Base-by-base conservation (phyloP, 2,329 filamentous ascomycete species). In the Colletotrichum tamarilloi region DNA sequence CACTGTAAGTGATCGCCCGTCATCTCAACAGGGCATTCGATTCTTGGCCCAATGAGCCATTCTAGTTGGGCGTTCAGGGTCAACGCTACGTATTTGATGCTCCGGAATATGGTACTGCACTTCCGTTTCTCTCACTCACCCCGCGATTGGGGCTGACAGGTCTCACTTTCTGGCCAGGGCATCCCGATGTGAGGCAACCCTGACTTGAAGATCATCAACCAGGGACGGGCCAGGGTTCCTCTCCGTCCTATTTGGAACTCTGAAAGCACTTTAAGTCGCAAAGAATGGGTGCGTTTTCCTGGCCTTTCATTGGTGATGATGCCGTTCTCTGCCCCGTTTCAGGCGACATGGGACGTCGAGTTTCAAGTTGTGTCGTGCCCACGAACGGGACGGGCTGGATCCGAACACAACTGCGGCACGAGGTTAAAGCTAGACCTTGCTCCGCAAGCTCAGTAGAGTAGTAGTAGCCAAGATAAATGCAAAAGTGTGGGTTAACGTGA, bases 351-450 rank as follows among this genome's bases (percentile, higher is more conserved):
- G 46, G 28, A 72, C 38, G 46, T 62, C 58, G 60, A 68, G 78
- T 79, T 79, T 79, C 78, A 80, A 35, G 69, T 77, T 73, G 71
- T 58, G 60, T 67, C 62, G 74, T 66, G 73, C 59, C 68, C 75
- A 67, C 67, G 70, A 77, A 77, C 78, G 79, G 78, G 77, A 79
- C 74, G 74, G 76, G 52, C 56, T 74, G 72, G 73, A 75, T 77
- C 77, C 78, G 72, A 72, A 63, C 53, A 42, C 9, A 67, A 22
- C 26, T 69, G 65, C 53, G 69, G 72, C 72, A 73, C 58, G 30
- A 74, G 58, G 59, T 58, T 68, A 72, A 74, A 74, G 68, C 72
- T 74, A 67, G 68, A 67, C 63, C 57, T 42, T 63, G 24, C 64
- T 59, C 42, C 49, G 32, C 59, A 32, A 32, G 46, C 46, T 26